phyloP scores from a whole-genome alignment of 2,329 filamentous ascomycete species.

The Ophiobolus disseminans region DNA sequence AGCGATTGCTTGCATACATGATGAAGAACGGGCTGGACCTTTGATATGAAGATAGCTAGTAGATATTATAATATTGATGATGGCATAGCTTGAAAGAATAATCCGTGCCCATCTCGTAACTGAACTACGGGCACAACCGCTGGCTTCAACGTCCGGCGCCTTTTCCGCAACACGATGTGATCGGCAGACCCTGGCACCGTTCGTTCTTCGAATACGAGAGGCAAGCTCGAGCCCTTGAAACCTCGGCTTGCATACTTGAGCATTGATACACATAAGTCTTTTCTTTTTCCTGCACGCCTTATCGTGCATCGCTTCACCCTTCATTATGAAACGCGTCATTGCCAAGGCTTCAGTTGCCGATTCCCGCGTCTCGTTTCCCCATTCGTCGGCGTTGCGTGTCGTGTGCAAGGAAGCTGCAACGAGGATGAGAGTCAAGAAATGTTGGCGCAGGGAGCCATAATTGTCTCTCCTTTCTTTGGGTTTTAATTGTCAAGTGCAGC shows the following conservation, averaged over 20 bases:
- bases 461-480: not conserved
- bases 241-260: not conserved
- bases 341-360: constrained; percentile 7
- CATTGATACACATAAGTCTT: not conserved
- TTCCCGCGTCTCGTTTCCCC: constrained; percentile 3
- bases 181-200: too few relatives aligned
- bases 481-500: too few relatives aligned
- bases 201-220: not conserved
- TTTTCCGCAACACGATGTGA: too few relatives aligned
- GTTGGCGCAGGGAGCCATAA: not conserved
- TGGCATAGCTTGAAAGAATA: too few relatives aligned
- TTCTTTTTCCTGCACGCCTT: not conserved
- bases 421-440: not conserved
- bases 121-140: too few relatives aligned
- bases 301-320: not conserved
- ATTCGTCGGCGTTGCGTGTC: constrained; percentile 7
- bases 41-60: not conserved
- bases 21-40: constrained; percentile 3
- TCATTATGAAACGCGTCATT: constrained; percentile 2
- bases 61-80: not conserved
- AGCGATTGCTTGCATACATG: not conserved
- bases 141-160: too few relatives aligned
- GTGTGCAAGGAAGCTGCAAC: constrained; percentile 8
- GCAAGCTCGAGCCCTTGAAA: not conserved
- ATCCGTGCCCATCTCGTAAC: too few relatives aligned